Evolutionary conservation across 345 rosid species (phyloP).

Genomic region (Aegle marmelos): DNA sequence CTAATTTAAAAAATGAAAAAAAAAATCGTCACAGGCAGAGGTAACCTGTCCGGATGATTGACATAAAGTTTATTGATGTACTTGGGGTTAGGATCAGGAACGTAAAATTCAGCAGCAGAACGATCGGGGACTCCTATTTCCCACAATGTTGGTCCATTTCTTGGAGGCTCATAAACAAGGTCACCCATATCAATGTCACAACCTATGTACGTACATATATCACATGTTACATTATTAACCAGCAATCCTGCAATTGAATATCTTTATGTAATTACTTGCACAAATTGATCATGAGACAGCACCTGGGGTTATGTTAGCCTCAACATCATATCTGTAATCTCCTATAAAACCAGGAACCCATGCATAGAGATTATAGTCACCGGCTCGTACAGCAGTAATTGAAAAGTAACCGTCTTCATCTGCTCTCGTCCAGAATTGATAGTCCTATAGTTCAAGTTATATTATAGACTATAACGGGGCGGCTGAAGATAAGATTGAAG

Average conservation of each 20-base stretch:
- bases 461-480: neutral
- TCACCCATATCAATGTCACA: slow-evolving; percentile 34
- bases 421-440: slow-evolving; percentile 82
- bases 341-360: slow-evolving; percentile 88
- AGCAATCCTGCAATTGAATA: neutral
- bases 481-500: neutral
- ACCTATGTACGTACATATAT: slow-evolving; percentile 22
- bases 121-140: slow-evolving; percentile 71
- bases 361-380: slow-evolving; percentile 66
- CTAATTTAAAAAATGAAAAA: too few species aligned
- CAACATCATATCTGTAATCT: slow-evolving; percentile 51
- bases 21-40: neutral
- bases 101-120: slow-evolving; percentile 55
- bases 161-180: slow-evolving; percentile 51
- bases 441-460: slow-evolving; percentile 33
- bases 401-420: slow-evolving; percentile 58
- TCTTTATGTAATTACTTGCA: neutral
- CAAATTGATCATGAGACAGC: neutral
- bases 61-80: slow-evolving; percentile 51
- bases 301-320: slow-evolving; percentile 57
- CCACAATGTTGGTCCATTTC: slow-evolving; percentile 69
- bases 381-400: slow-evolving; percentile 42
- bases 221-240: too few species aligned
- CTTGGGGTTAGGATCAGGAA: slow-evolving; percentile 55
- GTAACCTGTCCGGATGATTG: slow-evolving; percentile 69